phyloP scores from a whole-genome alignment of 2,329 filamentous ascomycete genomes.

The Calonectria hongkongensis region DNA sequence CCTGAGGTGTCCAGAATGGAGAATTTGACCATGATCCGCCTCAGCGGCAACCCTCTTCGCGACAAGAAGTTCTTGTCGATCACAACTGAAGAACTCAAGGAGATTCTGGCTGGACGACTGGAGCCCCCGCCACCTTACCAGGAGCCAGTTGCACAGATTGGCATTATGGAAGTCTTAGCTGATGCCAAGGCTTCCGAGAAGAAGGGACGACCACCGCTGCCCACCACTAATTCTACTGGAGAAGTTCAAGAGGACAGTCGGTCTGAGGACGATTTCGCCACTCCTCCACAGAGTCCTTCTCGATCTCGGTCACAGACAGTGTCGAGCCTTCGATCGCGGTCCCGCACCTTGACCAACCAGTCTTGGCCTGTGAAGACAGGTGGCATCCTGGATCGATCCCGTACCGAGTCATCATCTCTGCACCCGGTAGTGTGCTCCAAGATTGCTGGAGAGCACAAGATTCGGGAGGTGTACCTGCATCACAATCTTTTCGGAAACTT shows the following conservation, averaged over 20 bases:
- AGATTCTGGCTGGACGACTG: slow-evolving; percentile 79
- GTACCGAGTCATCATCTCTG: slow-evolving; percentile 77
- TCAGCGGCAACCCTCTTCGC: slow-evolving; percentile 92
- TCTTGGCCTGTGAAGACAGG: slow-evolving; percentile 74
- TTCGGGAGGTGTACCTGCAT: slow-evolving; percentile 79
- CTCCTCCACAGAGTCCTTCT: slow-evolving; percentile 71
- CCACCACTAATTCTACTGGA: neutral
- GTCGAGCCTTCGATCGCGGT: slow-evolving; percentile 65
- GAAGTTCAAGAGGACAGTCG: slow-evolving; percentile 62
- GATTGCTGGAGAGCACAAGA: slow-evolving; percentile 71
- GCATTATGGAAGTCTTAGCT: slow-evolving; percentile 47
- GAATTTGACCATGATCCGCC: slow-evolving; percentile 81
- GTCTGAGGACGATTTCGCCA: slow-evolving; percentile 74
- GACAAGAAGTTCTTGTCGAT: slow-evolving; percentile 91
- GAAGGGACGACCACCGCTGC: slow-evolving; percentile 13
- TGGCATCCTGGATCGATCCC: slow-evolving; percentile 82
- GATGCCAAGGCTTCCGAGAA: slow-evolving; percentile 47
- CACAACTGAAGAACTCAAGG: slow-evolving; percentile 87
- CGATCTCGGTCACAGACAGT: slow-evolving; percentile 70
- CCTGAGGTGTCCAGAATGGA: slow-evolving; percentile 88
- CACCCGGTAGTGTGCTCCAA: slow-evolving; percentile 75
- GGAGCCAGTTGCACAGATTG: slow-evolving; percentile 54
- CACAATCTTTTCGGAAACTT: slow-evolving; percentile 84
- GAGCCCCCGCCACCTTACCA: slow-evolving; percentile 71
- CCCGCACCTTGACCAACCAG: slow-evolving; percentile 67